phyloP scores from a whole-genome alignment of 2,329 filamentous ascomycete genomes.

The Rutstroemia sydowiana region DNA sequence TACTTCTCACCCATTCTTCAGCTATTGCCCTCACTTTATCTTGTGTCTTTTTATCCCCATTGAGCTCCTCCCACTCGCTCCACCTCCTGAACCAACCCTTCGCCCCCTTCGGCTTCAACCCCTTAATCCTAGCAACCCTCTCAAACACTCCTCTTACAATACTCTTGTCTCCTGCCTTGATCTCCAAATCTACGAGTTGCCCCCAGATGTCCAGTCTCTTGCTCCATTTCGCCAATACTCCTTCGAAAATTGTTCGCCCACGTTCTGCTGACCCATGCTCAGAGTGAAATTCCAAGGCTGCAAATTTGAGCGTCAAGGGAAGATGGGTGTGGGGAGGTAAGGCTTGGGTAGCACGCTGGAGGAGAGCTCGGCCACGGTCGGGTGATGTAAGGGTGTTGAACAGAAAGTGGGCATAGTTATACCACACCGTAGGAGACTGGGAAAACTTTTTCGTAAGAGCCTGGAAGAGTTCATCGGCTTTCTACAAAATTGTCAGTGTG shows the following conservation, averaged over 20 bases:
- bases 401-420: conserved; percentile 92
- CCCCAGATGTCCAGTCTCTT: conserved; percentile 93
- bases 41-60: conserved; percentile 61
- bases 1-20: conserved; percentile 57
- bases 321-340: conserved; percentile 60
- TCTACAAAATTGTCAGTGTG: conserved; percentile 42
- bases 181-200: conserved; percentile 81
- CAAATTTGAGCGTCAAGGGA: conserved; percentile 78
- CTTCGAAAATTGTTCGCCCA: conserved; percentile 90
- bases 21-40: conserved; percentile 66
- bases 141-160: conserved; percentile 74
- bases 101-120: conserved; percentile 74
- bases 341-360: conserved; percentile 78
- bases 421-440: conserved; percentile 72
- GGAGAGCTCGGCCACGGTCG: conserved; percentile 68
- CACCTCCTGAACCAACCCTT: conserved; percentile 88
- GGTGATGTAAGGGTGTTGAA: conserved; percentile 65
- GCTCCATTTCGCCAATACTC: conserved; percentile 73
- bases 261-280: conserved; percentile 77
- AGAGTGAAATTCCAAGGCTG: conserved; percentile 83
- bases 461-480: conserved; percentile 85
- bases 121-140: conserved; percentile 60
- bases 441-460: conserved; percentile 81
- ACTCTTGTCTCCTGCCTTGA: conserved; percentile 48
- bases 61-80: conserved; percentile 77